Evolutionary conservation across 2,329 filamentous ascomycete genomes (phyloP).

Genomic region (Alternaria postmessia): DNA sequence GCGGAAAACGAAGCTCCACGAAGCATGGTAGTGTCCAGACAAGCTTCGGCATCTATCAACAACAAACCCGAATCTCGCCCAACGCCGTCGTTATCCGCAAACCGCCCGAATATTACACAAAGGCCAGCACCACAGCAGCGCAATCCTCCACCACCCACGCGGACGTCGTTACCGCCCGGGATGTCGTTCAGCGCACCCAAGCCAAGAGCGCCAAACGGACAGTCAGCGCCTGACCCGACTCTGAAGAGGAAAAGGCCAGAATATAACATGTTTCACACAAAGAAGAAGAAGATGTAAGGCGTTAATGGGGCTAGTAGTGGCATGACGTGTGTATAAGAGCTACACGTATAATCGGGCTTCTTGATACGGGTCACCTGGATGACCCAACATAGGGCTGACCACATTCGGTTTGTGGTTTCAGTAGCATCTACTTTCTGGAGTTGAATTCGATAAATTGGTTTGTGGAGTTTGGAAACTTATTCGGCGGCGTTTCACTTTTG

Average conservation of each 20-base stretch:
- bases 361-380: neutral
- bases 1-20: conserved; percentile 35
- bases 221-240: conserved; percentile 15
- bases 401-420: neutral
- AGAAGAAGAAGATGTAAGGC: conserved; percentile 21
- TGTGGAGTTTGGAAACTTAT: neutral
- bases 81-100: conserved; percentile 11
- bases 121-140: conserved; percentile 26
- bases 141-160: conserved; percentile 21
- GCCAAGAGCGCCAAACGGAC: conserved; percentile 19
- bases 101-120: conserved; percentile 33
- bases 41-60: conserved; percentile 34
- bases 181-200: conserved; percentile 44
- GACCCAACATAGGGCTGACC: neutral
- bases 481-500: neutral
- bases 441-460: neutral
- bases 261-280: conserved; percentile 32
- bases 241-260: conserved; percentile 30
- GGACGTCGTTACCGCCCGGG: conserved; percentile 38
- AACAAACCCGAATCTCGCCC: conserved; percentile 15
- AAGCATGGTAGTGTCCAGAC: conserved; percentile 37
- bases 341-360: neutral
- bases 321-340: neutral
- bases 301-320: neutral
- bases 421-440: neutral